phyloP scores from a whole-genome alignment of 257 asterid genomes.

The Solanum okadae region DNA sequence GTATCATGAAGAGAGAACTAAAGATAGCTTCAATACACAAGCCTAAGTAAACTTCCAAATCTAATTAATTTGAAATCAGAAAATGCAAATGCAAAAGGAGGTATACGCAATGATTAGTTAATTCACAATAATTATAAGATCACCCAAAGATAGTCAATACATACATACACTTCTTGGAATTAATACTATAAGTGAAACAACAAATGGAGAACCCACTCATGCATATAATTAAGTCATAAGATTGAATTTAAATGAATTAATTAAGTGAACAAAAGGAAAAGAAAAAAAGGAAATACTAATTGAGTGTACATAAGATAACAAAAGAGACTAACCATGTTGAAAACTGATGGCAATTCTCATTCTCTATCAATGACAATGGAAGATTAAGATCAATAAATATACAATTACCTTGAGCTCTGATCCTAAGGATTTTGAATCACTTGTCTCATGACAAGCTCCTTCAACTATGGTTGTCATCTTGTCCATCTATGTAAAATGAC shows the following conservation, averaged over 20 bases:
- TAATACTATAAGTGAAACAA: background rate
- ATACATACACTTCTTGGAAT: background rate
- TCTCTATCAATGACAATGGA: constrained; percentile 16
- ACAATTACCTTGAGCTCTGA: constrained; percentile 31
- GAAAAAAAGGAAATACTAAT: too few species aligned
- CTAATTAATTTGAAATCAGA: background rate
- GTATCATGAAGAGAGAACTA: background rate
- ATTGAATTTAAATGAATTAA: too few species aligned
- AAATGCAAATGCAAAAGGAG: background rate
- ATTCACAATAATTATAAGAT: background rate
- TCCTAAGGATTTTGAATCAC: constrained; percentile 23
- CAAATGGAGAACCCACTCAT: background rate
- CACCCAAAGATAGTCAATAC: background rate
- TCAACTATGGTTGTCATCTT: background rate
- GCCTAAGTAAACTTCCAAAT: background rate
- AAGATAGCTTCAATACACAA: background rate
- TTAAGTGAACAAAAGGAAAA: background rate
- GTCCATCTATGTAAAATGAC: background rate
- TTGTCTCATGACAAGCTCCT: background rate
- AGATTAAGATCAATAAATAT: constrained; percentile 32
- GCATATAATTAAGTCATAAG: background rate
- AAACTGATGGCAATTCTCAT: constrained; percentile 34
- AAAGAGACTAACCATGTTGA: constrained; percentile 45
- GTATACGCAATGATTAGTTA: background rate
- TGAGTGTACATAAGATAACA: too few species aligned